These are phyloP conservation scores for Hibiscus tridactylites DNA, from an alignment of 345 rosid species.

Conservation along the genomic window DNA sequence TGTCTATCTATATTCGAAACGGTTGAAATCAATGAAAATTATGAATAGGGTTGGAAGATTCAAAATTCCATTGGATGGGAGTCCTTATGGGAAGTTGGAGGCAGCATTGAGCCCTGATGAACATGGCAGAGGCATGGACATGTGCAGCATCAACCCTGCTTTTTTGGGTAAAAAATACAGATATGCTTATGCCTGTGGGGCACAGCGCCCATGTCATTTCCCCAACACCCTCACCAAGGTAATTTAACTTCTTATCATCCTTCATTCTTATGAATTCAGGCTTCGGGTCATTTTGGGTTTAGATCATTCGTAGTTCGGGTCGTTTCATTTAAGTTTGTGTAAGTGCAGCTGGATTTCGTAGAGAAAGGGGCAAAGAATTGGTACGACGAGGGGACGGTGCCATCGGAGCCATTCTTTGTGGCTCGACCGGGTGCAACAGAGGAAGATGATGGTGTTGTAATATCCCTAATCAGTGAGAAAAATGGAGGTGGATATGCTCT, in stretches of 20 bases:
- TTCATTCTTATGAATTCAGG: not conserved
- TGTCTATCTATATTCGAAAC: no score
- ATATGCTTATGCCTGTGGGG: conserved; percentile 91
- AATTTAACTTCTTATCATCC: not conserved
- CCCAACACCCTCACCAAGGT: conserved; percentile 97
- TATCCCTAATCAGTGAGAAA: conserved; percentile 70
- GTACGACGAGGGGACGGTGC: conserved; percentile 70
- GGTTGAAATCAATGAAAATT: not conserved
- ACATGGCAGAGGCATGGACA: conserved; percentile 95
- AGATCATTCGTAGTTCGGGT: not conserved
- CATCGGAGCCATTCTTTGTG: conserved; percentile 90
- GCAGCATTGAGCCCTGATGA: conserved; percentile 79
- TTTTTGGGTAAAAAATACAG: conserved; percentile 64
- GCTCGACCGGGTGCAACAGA: conserved; percentile 72
- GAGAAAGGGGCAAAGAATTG: conserved; percentile 74
- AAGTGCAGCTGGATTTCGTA: conserved; percentile 56
- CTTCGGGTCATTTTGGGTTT: not conserved
- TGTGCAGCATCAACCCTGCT: conserved; percentile 88
- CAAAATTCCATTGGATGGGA: conserved; percentile 77
- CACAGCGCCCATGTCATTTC: conserved; percentile 87
- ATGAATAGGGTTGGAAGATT: conserved; percentile 82
- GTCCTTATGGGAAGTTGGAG: conserved; percentile 59
- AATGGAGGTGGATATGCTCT: conserved; percentile 82
- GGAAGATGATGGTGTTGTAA: conserved; percentile 94
- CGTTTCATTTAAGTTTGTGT: not conserved